phyloP scores from a whole-genome alignment of 352 stramenopile genomes.

The Thraustotheca clavata region DNA sequence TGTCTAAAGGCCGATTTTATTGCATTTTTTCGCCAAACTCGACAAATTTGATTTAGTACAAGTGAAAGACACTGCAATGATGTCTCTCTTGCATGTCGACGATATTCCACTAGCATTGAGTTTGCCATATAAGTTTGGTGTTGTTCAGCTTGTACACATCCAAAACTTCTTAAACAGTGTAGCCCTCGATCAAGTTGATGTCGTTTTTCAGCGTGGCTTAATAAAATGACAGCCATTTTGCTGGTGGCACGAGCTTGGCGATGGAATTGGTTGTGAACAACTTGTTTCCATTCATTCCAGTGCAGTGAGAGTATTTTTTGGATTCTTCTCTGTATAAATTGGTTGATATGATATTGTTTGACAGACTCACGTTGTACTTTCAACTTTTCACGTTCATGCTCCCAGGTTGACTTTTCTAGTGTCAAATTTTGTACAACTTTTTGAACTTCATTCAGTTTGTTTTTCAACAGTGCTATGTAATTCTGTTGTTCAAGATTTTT shows the following conservation, averaged over 20 bases:
- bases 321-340: no score
- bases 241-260: neutral
- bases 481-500: neutral
- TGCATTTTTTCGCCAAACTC: neutral
- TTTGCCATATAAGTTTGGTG: neutral
- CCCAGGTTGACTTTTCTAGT: no score
- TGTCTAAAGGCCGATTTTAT: neutral
- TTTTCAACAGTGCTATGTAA: neutral
- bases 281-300: no score
- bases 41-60: neutral
- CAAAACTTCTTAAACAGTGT: neutral
- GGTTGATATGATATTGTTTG: no score
- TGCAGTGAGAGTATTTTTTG: no score
- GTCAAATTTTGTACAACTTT: no score
- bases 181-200: neutral
- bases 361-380: no score
- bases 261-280: no score
- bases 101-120: conserved; percentile 9
- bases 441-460: neutral
- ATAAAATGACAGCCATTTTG: neutral
- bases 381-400: no score
- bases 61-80: conserved; percentile 5
- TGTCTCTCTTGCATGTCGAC: conserved; percentile 10
- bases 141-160: neutral
- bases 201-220: neutral